Percentiles rank a stretch among this genome's conserved stretches.
These are phyloP conservation scores for Xylariomycetidae sp. DNA, from an alignment of 2,329 filamentous ascomycete species.

Conservation along the genomic window DNA sequence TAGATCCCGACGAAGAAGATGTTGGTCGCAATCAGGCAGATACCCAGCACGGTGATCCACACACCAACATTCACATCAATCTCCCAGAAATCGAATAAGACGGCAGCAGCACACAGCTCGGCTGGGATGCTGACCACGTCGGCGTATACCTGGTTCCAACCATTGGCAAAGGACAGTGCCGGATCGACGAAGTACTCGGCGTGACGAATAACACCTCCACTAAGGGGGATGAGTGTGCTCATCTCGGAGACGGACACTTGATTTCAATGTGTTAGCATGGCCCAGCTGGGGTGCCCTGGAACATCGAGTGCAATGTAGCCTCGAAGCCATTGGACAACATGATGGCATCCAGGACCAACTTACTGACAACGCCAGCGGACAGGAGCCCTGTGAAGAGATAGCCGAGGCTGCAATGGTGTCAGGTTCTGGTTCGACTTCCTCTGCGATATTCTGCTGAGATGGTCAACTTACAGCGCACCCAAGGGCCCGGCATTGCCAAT, in stretches of 20 bases:
- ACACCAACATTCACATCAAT: slow-evolving; percentile 16
- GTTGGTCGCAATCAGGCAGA: slow-evolving; percentile 1
- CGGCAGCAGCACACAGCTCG: slow-evolving; percentile 27
- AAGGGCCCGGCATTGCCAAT: slow-evolving; percentile 51
- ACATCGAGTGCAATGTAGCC: too few relatives aligned
- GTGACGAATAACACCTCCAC: slow-evolving; percentile 31
- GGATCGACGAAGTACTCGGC: slow-evolving; percentile 31
- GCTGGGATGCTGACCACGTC: slow-evolving; percentile 27
- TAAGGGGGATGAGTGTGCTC: slow-evolving; percentile 29
- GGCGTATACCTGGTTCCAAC: slow-evolving; percentile 32
- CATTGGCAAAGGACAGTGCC: slow-evolving; percentile 23
- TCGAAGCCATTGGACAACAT: too few relatives aligned
- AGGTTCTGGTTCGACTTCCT: background rate
- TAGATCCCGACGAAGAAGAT: slow-evolving; percentile 4
- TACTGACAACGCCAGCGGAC: slow-evolving; percentile 25
- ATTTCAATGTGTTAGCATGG: background rate
- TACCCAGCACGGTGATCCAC: slow-evolving; percentile 20
- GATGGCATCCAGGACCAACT: too few relatives aligned
- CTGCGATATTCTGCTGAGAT: too few relatives aligned
- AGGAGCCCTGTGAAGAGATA: slow-evolving; percentile 31
- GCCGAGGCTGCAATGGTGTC: slow-evolving; percentile 17
- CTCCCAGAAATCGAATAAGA: slow-evolving; percentile 16
- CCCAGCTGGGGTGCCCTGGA: too few relatives aligned
- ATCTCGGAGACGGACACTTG: slow-evolving; percentile 29
- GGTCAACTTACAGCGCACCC: slow-evolving; percentile 5